A percentile compares a stretch with the other conserved stretches of the same genome.
Evolutionary conservation across 106 monocot genomes (phyloP).

Genomic region (Ottelia alismoides): DNA sequence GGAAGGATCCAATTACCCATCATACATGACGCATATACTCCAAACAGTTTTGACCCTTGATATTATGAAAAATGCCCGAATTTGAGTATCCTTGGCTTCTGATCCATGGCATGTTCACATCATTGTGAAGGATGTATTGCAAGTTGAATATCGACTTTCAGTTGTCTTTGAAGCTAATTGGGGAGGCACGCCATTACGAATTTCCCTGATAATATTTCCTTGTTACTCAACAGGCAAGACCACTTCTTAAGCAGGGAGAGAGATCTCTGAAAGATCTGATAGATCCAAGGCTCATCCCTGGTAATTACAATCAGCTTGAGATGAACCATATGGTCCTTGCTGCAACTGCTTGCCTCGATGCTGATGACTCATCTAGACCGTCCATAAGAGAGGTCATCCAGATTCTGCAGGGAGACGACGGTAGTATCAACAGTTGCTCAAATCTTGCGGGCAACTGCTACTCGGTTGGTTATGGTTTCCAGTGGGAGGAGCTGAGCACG

Average conservation of each 20-base stretch:
- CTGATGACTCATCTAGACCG: conserved; percentile 43
- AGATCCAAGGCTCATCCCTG: conserved; percentile 35
- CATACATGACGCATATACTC: no score
- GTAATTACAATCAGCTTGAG: conserved; percentile 15
- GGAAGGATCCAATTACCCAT: no score
- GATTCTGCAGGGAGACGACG: conserved; percentile 37
- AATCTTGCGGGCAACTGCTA: conserved; percentile 18
- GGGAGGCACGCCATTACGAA: no score
- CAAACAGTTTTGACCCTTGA: no score
- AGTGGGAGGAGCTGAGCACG: conserved; percentile 11
- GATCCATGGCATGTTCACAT: no score
- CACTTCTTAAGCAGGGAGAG: conserved; percentile 41
- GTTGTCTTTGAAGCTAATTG: no score
- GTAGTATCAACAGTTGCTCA: conserved; percentile 23
- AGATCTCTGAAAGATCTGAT: conserved; percentile 27
- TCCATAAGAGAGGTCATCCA: conserved; percentile 30
- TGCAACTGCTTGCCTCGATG: conserved; percentile 38
- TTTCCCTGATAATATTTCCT: neutral
- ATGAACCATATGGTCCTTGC: conserved; percentile 35
- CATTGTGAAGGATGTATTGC: no score
- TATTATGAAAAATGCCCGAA: no score
- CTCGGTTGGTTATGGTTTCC: conserved; percentile 23
- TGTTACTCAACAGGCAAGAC: conserved; percentile 46
- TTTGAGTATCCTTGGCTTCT: no score
- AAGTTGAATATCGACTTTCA: no score